Conservation (phyloP, 805 yeast species). For the Danielia reshetovae region DNA sequence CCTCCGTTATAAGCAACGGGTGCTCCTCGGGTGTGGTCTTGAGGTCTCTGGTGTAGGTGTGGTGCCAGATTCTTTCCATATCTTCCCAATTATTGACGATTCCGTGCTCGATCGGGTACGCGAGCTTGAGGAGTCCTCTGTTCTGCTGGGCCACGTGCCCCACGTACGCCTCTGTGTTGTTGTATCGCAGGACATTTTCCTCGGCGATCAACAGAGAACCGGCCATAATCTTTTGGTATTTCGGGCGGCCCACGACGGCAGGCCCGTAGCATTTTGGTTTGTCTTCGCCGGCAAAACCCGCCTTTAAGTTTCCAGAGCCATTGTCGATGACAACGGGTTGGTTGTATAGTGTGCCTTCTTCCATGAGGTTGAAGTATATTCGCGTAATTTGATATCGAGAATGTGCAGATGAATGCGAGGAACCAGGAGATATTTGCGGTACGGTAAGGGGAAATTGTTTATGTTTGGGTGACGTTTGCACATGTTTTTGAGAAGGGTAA, state of each 20-base stretch:
- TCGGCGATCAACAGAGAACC: constrained; percentile 26
- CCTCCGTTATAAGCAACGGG: constrained; percentile 83
- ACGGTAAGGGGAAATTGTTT: not conserved
- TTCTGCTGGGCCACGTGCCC: constrained; percentile 73
- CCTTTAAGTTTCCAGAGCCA: constrained; percentile 81
- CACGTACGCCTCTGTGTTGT: constrained; percentile 52
- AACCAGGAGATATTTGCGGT: not conserved
- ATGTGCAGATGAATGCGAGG: not conserved
- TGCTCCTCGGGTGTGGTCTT: constrained; percentile 70
- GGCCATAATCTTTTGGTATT: constrained; percentile 80
- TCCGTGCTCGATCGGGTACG: constrained; percentile 79
- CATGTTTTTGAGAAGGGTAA: too few relatives aligned
- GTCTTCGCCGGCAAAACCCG: constrained; percentile 93
- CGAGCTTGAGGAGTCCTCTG: constrained; percentile 69
- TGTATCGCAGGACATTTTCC: constrained; percentile 13
- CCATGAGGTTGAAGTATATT: constrained; percentile 12
- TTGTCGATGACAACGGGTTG: constrained; percentile 46
- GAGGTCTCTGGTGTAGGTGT: constrained; percentile 55
- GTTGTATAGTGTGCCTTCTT: constrained; percentile 29
- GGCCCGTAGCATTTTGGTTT: constrained; percentile 65
- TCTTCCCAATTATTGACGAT: constrained; percentile 78
- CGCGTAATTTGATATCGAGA: not conserved
- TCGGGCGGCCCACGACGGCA: constrained; percentile 73
- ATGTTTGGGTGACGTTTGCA: too few relatives aligned
- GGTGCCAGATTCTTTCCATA: constrained; percentile 79